Evolutionary conservation across 2,329 filamentous ascomycete genomes (phyloP), one percentile per base, ranked within the genome.

Genomic region (Cytospora chrysosperma): DNA sequence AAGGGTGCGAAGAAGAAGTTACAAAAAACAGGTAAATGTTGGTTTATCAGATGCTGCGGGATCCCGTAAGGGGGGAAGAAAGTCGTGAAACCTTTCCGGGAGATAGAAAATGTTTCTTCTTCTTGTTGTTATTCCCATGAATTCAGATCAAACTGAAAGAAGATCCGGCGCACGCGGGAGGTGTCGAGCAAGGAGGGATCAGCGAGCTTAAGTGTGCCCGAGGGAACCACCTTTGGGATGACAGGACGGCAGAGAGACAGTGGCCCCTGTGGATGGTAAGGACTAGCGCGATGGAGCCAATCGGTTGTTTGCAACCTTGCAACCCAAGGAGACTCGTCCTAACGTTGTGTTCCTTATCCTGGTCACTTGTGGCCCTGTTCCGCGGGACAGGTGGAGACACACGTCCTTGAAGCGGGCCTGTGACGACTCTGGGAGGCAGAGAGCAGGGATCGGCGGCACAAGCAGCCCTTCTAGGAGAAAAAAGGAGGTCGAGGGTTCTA

Each of bases 1-100:
- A 52, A 56, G 66, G 52, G 63, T 34, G 40, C 59, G 54, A 19
- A 50, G 49, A 32, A 32, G 28, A 21, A 50, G 9, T 13, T n/a
- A 7, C 7, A 28, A 50, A 37, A 66, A 66, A 70, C 71, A 59
- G 70, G 66, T 57, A 69, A 65, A 66, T 68, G 73, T 68, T 72
- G 77, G 81, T 76, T 83, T 81, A 84, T 84, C 80, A 80, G 76
- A 79, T 79, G 79, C 76, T 79, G 79, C 76, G 75, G 74, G 75
- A 80, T 78, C 75, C 78, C 75, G 76, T 72, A 68, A 63, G 74
- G 72, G 74, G 72, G 69, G 73, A 73, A 75, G 73, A 75, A 78
- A 80, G 79, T 79, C 74, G 76, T 75, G 70, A 73, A 69, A 76
- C 56, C 56, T 61, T 26, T 56, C 51, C 74, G 61, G 70, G 70